phyloP scores from a whole-genome alignment of 2,329 filamentous ascomycete genomes.

The Bipolaris cookei region DNA sequence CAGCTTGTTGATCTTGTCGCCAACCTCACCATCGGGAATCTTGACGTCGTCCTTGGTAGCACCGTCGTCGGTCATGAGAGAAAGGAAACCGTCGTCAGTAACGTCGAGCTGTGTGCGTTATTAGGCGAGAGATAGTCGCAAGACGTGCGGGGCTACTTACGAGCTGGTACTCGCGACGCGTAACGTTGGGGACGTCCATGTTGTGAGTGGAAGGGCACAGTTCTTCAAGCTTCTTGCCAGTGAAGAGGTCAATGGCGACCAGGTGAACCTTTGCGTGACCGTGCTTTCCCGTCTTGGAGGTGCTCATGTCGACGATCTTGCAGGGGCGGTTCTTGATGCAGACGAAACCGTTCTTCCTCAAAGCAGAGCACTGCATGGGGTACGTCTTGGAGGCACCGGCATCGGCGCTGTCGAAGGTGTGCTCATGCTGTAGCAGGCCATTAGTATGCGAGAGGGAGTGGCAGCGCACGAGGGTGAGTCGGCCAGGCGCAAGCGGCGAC shows the following conservation, averaged over 20 bases:
- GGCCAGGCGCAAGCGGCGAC: conserved; percentile 42
- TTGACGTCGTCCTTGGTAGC: conserved; percentile 94
- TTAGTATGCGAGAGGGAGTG: conserved; percentile 24
- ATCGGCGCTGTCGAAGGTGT: conserved; percentile 91
- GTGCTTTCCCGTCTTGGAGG: conserved; percentile 99
- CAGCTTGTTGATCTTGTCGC: conserved; percentile 82
- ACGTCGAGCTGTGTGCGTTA: conserved; percentile 74
- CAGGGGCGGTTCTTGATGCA: conserved; percentile 98
- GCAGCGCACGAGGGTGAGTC: conserved; percentile 15
- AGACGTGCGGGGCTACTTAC: conserved; percentile 65
- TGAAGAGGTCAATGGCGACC: conserved; percentile 98
- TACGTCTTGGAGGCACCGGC: conserved; percentile 93
- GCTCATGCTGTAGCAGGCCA: conserved; percentile 55
- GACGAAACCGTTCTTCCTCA: conserved; percentile 99
- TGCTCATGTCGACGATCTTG: conserved; percentile 99
- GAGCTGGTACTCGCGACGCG: conserved; percentile 89
- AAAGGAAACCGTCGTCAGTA: conserved; percentile 92
- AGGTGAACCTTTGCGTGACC: conserved; percentile 99
- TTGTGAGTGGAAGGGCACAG: conserved; percentile 95
- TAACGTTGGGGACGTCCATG: conserved; percentile 97
- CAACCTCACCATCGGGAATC: conserved; percentile 86
- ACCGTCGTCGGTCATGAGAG: conserved; percentile 87
- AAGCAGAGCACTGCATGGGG: conserved; percentile 99
- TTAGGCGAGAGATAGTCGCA: conserved; percentile 25
- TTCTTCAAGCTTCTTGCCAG: conserved; percentile 99